Conservation (phyloP, 2,329 filamentous ascomycete species). For the Xylariaceae sp. region DNA sequence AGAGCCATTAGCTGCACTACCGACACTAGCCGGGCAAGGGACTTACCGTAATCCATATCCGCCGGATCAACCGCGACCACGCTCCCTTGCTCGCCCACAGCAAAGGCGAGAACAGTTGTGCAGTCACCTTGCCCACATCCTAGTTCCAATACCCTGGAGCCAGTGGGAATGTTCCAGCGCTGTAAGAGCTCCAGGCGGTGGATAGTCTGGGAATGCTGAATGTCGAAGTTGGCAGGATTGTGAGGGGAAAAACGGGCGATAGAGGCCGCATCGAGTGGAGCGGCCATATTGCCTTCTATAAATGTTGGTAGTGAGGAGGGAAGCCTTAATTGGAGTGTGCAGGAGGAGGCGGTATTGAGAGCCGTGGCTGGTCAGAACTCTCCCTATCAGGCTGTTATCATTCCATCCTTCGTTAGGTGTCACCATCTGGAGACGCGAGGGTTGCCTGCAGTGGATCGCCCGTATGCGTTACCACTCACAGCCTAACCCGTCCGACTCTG, state of each 20-base stretch:
- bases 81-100: conserved; percentile 1
- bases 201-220: conserved; percentile 2
- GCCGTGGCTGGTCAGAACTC: too few relatives aligned
- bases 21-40: neutral
- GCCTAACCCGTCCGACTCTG: too few relatives aligned
- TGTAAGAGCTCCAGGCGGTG: conserved; percentile 3
- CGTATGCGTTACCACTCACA: too few relatives aligned
- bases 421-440: too few relatives aligned
- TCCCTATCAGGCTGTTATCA: too few relatives aligned
- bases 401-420: too few relatives aligned
- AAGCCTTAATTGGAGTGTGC: too few relatives aligned
- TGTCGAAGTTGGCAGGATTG: conserved; percentile 2
- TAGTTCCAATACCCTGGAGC: conserved; percentile 1
- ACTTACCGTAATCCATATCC: conserved; percentile 4
- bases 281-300: neutral
- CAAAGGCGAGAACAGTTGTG: conserved; percentile 1
- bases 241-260: conserved; percentile 10
- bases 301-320: too few relatives aligned
- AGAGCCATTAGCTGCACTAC: neutral
- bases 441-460: too few relatives aligned
- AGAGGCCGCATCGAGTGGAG: neutral
- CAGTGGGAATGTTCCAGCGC: conserved; percentile 2
- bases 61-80: conserved; percentile 2
- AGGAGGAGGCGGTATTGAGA: too few relatives aligned
- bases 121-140: conserved; percentile 1